Base-by-base conservation (phyloP, 192 early-diverging fungal species). In the Backusella circina region DNA sequence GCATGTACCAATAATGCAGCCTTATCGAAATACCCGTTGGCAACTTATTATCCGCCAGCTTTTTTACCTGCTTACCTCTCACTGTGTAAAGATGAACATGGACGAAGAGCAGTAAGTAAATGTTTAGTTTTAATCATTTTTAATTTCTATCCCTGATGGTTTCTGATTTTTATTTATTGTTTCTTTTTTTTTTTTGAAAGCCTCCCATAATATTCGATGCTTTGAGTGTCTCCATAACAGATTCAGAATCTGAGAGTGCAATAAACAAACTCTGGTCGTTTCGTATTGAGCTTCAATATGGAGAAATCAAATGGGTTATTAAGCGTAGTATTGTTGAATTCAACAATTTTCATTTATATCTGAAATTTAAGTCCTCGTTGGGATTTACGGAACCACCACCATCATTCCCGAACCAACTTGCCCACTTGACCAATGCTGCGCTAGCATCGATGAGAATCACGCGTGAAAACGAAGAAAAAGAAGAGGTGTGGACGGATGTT, bases 251-350 rank as follows among this genome's bases (percentile, higher is more conserved):
- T 21, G 70, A 70, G 9, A 33, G 64, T 5, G 44, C 70, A n/a
- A 10, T 65, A 5, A 77, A 54, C 32, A 39, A 26, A 47, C 28
- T 70, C 3, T 73, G 76, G 71, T 65, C 67, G 0, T 78, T 78
- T 21, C 70, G 76, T 54, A 78, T 78, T 15, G 76, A 78, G 28
- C 47, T 78, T 30, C 72, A 89, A 74, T 94, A 94, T 72, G 93
- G 93, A 15, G 91, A 93, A 61, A 80, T 90, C 65, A 92, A 91
- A 77, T 94, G 93, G 93, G 89, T 91, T n/a, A 87, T 94, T 28
- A 78, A 85, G 26, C 86, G 91, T n/a, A 82, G 88, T 0, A 82
- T 90, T 36, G 79, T 85, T 50, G 91, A 94, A 75, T 92, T 94
- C 70, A 75, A 88, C 36, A 83, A 86, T 16, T 79, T 94, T 66